Evolutionary conservation across 2,329 filamentous ascomycete species (phyloP), one percentile per base, ranked within the genome.

Genomic region (Pyricularia grisea): DNA sequence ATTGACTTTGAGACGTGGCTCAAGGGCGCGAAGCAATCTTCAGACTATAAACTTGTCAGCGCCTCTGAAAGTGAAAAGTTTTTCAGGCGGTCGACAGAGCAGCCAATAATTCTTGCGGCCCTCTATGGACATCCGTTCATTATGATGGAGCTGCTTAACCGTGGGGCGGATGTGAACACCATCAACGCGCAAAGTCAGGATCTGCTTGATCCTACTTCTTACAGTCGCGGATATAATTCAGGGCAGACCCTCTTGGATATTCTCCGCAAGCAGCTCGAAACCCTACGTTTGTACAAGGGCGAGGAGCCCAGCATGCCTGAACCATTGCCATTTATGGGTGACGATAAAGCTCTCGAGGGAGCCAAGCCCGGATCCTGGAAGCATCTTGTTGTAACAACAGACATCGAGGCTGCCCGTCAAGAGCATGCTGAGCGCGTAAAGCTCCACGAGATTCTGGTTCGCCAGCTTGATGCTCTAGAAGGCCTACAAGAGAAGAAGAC

Each of bases 51-150:
- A 2, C 74, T 81, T 50, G 42, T 20, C 3, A 72, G 80, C 25
- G 78, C 74, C 20, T 75, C 82, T 0, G 84, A 90, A 27, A 67
- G 76, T 0, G 88, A 88, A 68, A 77, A 83, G 69, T 72, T 73
- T 0, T 92, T 88, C 75, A 76, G 81, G 3, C 70, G 76, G 6
- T 75, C 73, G 1, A 74, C 85, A 12, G 81, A 86, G 68, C 92
- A 94, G 74, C 92, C 92, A 0, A 79, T 95, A 17, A 81, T 93
- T 11, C 70, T 83, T 3, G 92, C 92, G 17, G 83, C 79, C 74
- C 86, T 73, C 70, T 88, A 74, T 77, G 79, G n/a, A 2, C 73
- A 77, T 20, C 79, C 81, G 0, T 78, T 81, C 0, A 75, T 88
- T 6, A 87, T 86, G 0, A 73, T 87, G 4, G 79, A 84, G 60